Base-by-base conservation (phyloP, 805 yeast genomes). In the Kuraishia borneana region DNA sequence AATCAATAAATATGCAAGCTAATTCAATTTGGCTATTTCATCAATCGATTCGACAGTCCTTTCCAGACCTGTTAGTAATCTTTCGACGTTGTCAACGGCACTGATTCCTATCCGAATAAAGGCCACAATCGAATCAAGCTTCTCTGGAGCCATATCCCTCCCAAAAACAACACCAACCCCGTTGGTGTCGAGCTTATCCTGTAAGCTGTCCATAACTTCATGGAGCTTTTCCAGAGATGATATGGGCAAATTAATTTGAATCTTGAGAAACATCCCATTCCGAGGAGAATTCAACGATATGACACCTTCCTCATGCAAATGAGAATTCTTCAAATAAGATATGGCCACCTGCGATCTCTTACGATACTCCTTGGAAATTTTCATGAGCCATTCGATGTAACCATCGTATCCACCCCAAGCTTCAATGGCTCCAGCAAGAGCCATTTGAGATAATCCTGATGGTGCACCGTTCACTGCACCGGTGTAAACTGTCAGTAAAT, bases 301-400 rank as follows among this genome's bases (percentile, higher is more conserved):
- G 10, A 8, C 10, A 7, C 23, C 23, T 10, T 8, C 10, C 10
- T 21, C 10, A 10, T 8, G 10, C 23, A 21, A 21, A 8, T 21
- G 7, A 8, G 23, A 21, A 7, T 21, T 21, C 23, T 21, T 10
- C 23, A 21, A 21, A 21, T 8, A 21, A 8, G 23, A 7, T 21
- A 79, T 62, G 41, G 82, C 68, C 18, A 65, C 59, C 45, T 80
- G 77, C 48, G 84, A 70, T 53, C 87, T 75, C 35, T 57, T 64
- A 19, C 82, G 65, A 58, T 83, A 83, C 50, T 76, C 77, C 27
- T 61, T 65, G 42, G 87, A 68, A 42, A 83, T 63, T 39, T 72
- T 72, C 38, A 69, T 63, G 50, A 83, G 66, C 94, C 94, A 83
- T 46, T 71, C 70, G 42, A 79, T 51, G 69, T 81, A 83, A 5